Base-by-base conservation (phyloP, 768 basidiomycete species). In the Cubamyces lactineus region DNA sequence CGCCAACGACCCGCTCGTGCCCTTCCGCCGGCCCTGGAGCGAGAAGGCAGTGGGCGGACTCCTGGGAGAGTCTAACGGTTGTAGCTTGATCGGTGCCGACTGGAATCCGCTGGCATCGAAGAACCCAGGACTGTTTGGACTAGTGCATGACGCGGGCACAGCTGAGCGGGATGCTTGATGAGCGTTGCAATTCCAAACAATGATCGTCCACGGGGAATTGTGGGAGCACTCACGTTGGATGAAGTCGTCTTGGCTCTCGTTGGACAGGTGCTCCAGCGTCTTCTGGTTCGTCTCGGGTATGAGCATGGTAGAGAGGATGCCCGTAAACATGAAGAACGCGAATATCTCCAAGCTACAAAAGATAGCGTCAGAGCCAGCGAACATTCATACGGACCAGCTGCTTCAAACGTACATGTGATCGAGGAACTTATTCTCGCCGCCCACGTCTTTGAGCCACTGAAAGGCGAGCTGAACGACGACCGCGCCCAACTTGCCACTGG, bases 241-340 rank as follows among this genome's bases (percentile, higher is more conserved):
- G 57, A 75, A 77, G 43, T 70, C 74, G 13, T 72, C 68, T 59
- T 77, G 76, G 42, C 66, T 60, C 63, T 77, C 76, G 66, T 76
- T 74, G 42, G 76, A 77, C 23, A 78, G 66, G 13, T 71, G 70
- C 66, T 77, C 76, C 24, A 77, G 71, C 43, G 73, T 71, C 48
- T 69, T 68, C 42, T 69, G 66, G 47, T 70, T 79, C 24, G 80
- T 80, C 71, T 82, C 80, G 43, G 79, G 78, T 5, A 81, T 63
- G 23, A 81, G 71, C 53, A 77, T 61, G 5, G 80, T 80, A 21
- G 79, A 77, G 53, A 73, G 64, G 57, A 77, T 66, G 41, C 79
- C 79, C 0, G 79, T 77, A 28, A 80, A 54, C 79, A 79, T 82
- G 74, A 80, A 79, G 54, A 80, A 70, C n/a, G 78, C 79, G 55